Evolutionary conservation across 345 rosid species (phyloP), one percentile per base, ranked within the genome.

Genomic region (Rhodomyrtus tomentosa): DNA sequence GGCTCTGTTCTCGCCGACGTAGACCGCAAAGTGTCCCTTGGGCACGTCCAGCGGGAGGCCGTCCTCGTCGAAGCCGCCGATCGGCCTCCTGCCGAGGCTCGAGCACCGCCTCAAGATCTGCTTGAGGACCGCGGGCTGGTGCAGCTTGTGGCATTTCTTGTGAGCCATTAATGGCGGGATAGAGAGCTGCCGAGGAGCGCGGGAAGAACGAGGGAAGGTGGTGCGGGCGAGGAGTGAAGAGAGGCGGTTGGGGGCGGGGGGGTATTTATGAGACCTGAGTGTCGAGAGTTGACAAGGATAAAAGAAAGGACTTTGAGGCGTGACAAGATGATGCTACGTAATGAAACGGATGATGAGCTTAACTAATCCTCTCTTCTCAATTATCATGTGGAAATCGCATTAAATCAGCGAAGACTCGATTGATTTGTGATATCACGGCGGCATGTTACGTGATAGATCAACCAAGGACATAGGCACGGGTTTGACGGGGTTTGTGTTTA

Each of bases 21-120:
- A 97, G 74, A 95, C 98, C 4, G 95, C 94, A 59, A 97, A 97
- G 87, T 97, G 98, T 10, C 99, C 99, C 86, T 94, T 97, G 9
- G 99, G 99, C 51, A 97, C 99, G 82, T 97, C 98, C 40, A 93
- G 86, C 4, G 90, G 93, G 51, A 88, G 90, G 38, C 90, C 89
- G 20, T 82, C 88, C 8, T 86, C 87, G 53, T 73, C 79, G 54
- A 73, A 76, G 18, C 79, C 42, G 82, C 18, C 72, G 81, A 68
- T 81, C 38, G 54, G 22, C 54, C 86, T 89, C 88, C 87, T 91
- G 55, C 91, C 93, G 21, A 91, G 83, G 86, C 93, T 91, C 8
- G 93, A 91, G 83, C 93, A 91, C 74, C 90, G 74, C 85, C 86
- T 89, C 59, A 91, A 86, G 82, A 91, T 91, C 49, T 91, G 91